Percentiles rank a stretch among this genome's conserved stretches.
Evolutionary conservation across 1,284 basidiomycete species (phyloP).

Genomic region (Peniophora sp.): DNA sequence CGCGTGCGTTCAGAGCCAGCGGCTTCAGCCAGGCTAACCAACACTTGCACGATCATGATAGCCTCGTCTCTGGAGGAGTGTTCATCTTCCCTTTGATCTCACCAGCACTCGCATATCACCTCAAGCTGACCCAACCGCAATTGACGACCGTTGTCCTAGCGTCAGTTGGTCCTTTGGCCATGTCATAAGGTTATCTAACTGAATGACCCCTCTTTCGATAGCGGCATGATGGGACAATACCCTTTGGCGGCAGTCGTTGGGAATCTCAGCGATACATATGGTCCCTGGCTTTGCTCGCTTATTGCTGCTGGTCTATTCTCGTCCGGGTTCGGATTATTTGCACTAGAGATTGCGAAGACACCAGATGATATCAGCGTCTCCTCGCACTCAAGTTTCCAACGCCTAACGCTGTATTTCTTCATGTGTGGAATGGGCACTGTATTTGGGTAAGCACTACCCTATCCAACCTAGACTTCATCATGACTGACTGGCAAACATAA

Average conservation of each 20-base stretch:
- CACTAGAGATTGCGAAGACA: slow-evolving; percentile 42
- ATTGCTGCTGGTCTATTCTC: slow-evolving; percentile 52
- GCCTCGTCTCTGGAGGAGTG: slow-evolving; percentile 64
- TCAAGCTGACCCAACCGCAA: slow-evolving; percentile 66
- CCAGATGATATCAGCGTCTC: slow-evolving; percentile 28
- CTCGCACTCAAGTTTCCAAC: slow-evolving; percentile 37
- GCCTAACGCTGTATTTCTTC: slow-evolving; percentile 51
- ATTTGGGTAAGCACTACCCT: slow-evolving; percentile 46
- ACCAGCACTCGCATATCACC: slow-evolving; percentile 45
- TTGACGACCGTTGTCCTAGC: slow-evolving; percentile 68
- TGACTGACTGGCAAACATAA: neutral
- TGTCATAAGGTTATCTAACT: neutral
- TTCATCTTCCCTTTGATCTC: slow-evolving; percentile 72
- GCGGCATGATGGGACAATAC: slow-evolving; percentile 66
- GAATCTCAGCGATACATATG: slow-evolving; percentile 48
- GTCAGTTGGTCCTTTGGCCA: slow-evolving; percentile 27
- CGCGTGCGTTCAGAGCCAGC: neutral
- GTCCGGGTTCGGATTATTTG: slow-evolving; percentile 52
- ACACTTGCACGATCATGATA: slow-evolving; percentile 18
- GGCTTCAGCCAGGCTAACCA: neutral
- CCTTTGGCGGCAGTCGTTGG: slow-evolving; percentile 55
- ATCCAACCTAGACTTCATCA: neutral
- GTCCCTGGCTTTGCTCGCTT: slow-evolving; percentile 58
- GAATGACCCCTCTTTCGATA: slow-evolving; percentile 15
- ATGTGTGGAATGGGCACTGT: slow-evolving; percentile 60